These are phyloP conservation scores for Artemisia annua DNA, from an alignment of 129 eudicot species.

Conservation along the genomic window DNA sequence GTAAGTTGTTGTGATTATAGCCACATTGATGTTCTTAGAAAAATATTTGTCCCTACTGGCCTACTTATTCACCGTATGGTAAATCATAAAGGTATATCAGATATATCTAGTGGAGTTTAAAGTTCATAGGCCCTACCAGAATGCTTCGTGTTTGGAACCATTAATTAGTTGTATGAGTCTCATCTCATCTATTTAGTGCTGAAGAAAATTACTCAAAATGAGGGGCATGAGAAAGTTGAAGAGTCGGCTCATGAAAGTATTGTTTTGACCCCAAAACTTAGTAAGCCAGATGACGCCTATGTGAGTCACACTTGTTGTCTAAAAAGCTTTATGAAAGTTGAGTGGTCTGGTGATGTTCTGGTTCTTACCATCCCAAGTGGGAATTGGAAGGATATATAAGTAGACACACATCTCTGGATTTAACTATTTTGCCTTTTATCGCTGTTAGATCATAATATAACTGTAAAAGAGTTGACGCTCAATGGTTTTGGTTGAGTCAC, in stretches of 20 bases:
- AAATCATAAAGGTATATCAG: neutral
- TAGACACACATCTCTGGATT: neutral
- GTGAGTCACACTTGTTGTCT: neutral
- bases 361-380: slow-evolving; percentile 3
- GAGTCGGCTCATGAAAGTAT: neutral
- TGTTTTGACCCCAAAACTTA: neutral
- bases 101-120: neutral
- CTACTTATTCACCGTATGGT: neutral
- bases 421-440: no score
- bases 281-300: neutral
- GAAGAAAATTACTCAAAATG: neutral
- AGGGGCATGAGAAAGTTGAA: neutral
- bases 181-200: neutral
- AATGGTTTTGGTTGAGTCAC: no score
- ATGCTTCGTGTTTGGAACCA: neutral
- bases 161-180: neutral
- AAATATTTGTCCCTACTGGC: neutral
- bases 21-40: neutral
- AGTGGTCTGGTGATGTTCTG: neutral
- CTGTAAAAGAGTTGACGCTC: neutral
- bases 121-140: neutral
- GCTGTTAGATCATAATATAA: slow-evolving; percentile 5
- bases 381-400: neutral
- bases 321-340: neutral
- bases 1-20: neutral